Conservation (phyloP, 176 grass and related monocot species). For the Canna indica region DNA sequence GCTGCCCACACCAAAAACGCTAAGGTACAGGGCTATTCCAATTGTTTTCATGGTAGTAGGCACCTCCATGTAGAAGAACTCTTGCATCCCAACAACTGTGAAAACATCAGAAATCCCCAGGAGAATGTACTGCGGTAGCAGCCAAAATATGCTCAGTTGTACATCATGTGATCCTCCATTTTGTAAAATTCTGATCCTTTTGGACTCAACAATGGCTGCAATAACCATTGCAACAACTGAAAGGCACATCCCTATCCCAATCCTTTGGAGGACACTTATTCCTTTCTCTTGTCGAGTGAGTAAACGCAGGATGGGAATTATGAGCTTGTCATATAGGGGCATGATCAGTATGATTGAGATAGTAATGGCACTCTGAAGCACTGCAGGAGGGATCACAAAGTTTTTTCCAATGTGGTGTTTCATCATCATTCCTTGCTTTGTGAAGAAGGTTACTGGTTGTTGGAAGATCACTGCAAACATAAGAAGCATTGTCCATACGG, state of each 20-base stretch:
- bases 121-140: conserved; percentile 71
- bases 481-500: conserved; percentile 65
- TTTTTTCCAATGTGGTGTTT: conserved; percentile 34
- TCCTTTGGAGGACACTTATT: conserved; percentile 73
- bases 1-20: conserved; percentile 73
- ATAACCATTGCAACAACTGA: conserved; percentile 54
- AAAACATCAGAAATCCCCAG: conserved; percentile 69
- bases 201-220: conserved; percentile 50
- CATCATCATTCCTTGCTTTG: conserved; percentile 86
- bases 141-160: conserved; percentile 49
- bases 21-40: conserved; percentile 76
- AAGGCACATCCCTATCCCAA: conserved; percentile 69
- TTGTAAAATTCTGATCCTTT: conserved; percentile 20
- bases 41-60: conserved; percentile 58
- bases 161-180: not conserved
- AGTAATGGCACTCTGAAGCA: conserved; percentile 84
- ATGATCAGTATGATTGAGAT: conserved; percentile 77
- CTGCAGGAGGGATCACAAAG: conserved; percentile 70
- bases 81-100: conserved; percentile 76
- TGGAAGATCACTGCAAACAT: conserved; percentile 93
- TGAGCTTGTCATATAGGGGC: conserved; percentile 65
- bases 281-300: conserved; percentile 39
- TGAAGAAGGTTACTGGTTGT: conserved; percentile 87
- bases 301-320: conserved; percentile 33
- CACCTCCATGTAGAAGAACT: conserved; percentile 91